Conservation (phyloP, 2,329 filamentous ascomycete genomes). For the Raffaelea deltoideospora region DNA sequence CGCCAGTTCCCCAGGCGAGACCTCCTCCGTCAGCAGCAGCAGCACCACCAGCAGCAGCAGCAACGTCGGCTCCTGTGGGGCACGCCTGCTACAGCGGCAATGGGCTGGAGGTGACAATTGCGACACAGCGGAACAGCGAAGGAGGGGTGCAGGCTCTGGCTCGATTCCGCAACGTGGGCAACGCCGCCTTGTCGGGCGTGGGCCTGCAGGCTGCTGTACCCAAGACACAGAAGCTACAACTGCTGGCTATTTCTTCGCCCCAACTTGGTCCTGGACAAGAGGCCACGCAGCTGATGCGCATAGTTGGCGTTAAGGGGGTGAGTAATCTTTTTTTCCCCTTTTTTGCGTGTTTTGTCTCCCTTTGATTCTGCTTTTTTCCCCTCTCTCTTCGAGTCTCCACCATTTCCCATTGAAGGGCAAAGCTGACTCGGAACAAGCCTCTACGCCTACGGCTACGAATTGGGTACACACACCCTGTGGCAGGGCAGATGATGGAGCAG, state of each 20-base stretch:
- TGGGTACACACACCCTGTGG: conserved; percentile 57
- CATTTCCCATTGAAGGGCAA: background rate
- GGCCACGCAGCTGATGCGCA: conserved; percentile 80
- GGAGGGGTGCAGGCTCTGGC: conserved; percentile 69
- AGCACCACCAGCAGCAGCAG: conserved; percentile 17
- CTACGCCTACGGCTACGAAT: conserved; percentile 78
- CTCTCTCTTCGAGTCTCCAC: background rate
- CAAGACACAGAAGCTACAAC: conserved; percentile 85
- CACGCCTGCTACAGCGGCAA: conserved; percentile 78
- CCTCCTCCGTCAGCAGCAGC: conserved; percentile 17
- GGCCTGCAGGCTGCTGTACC: conserved; percentile 89
- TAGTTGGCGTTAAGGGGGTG: conserved; percentile 76
- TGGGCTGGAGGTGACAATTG: conserved; percentile 64
- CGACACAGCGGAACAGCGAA: conserved; percentile 69
- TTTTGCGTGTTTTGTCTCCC: no score
- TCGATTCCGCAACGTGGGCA: conserved; percentile 66
- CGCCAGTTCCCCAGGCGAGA: no score
- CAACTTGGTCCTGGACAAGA: conserved; percentile 66
- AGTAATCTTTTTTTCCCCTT: no score
- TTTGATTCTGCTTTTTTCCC: no score
- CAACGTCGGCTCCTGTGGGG: conserved; percentile 25
- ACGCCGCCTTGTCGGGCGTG: conserved; percentile 53
- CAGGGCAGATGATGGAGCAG: conserved; percentile 67
- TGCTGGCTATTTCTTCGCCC: conserved; percentile 74
- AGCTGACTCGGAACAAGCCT: no score